A percentile compares a stretch with the other conserved stretches of the same genome.
Conservation (phyloP, 805 yeast genomes). For the Wickerhamomyces pijperi region DNA sequence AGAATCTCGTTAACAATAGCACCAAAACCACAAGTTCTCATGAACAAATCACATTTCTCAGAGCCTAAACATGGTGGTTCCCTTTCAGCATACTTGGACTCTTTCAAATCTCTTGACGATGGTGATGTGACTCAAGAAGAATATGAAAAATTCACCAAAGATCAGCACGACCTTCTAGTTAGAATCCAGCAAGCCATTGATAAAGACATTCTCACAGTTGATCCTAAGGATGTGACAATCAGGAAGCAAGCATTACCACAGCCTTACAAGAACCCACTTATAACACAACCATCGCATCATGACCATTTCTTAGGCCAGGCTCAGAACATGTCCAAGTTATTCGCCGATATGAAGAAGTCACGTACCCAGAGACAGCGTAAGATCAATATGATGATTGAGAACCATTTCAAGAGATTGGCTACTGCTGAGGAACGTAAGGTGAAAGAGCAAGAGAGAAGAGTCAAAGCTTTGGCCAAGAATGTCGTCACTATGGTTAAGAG, state of each 20-base stretch:
- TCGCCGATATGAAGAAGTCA: constrained; percentile 52
- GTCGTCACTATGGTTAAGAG: constrained; percentile 79
- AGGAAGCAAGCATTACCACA: constrained; percentile 29
- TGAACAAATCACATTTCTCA: constrained; percentile 50
- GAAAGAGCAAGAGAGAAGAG: constrained; percentile 63
- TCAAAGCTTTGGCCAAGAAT: constrained; percentile 62
- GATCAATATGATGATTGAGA: constrained; percentile 74
- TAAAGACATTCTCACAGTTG: constrained; percentile 32
- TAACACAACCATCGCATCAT: constrained; percentile 37
- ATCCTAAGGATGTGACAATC: constrained; percentile 26
- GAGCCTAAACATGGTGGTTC: constrained; percentile 28
- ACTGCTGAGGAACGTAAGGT: constrained; percentile 81
- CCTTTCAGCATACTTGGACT: constrained; percentile 35
- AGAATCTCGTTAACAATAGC: constrained; percentile 19
- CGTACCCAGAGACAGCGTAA: constrained; percentile 61
- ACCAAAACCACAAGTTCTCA: constrained; percentile 35
- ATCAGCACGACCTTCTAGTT: constrained; percentile 35
- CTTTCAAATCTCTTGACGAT: constrained; percentile 51
- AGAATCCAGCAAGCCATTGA: constrained; percentile 37
- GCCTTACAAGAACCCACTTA: constrained; percentile 37
- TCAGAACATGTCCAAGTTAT: constrained; percentile 52
- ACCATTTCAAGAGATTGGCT: constrained; percentile 71
- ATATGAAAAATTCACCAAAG: constrained; percentile 41
- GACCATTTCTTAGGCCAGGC: constrained; percentile 78
- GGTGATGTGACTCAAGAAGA: constrained; percentile 48